A percentile compares a stretch with the other conserved stretches of the same genome.
Conservation (phyloP, 2,329 filamentous ascomycete genomes). For the Botryosphaeria dothidea region DNA sequence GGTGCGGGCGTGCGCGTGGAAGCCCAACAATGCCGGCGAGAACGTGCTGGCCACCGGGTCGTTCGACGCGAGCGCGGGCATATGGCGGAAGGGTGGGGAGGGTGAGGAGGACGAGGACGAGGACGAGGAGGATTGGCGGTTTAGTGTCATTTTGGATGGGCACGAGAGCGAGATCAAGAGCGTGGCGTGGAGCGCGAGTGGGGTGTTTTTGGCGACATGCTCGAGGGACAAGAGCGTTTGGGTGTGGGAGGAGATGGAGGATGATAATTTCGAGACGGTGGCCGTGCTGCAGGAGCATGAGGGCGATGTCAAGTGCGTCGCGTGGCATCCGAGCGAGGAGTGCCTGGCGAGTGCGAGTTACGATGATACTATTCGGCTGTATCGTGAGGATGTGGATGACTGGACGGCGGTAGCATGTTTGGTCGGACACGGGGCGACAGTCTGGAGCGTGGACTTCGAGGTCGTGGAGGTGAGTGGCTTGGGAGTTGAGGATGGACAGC, state of each 20-base stretch:
- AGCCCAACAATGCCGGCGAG: conserved; percentile 63
- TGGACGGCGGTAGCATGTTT: conserved; percentile 88
- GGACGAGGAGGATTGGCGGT: conserved; percentile 84
- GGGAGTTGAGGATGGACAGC: conserved; percentile 23
- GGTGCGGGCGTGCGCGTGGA: conserved; percentile 86
- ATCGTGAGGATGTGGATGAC: conserved; percentile 88
- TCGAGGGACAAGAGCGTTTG: conserved; percentile 91
- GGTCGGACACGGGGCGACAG: conserved; percentile 78
- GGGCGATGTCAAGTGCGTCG: conserved; percentile 90
- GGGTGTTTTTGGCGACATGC: conserved; percentile 83
- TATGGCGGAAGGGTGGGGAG: conserved; percentile 49
- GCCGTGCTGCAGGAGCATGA: conserved; percentile 94
- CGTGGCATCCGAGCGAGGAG: conserved; percentile 81
- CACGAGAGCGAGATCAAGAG: conserved; percentile 93
- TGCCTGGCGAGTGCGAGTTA: conserved; percentile 90
- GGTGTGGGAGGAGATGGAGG: conserved; percentile 97
- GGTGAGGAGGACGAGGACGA: not conserved
- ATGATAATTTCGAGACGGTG: conserved; percentile 96
- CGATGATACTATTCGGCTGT: conserved; percentile 86
- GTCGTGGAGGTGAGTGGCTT: conserved; percentile 37
- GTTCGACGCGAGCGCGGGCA: conserved; percentile 88
- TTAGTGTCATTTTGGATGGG: conserved; percentile 87
- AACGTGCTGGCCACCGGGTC: conserved; percentile 87
- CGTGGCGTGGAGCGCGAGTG: conserved; percentile 71
- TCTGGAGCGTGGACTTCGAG: conserved; percentile 82